Evolutionary conservation across 192 early-diverging fungal genomes (phyloP), one percentile per base, ranked within the genome.

Genomic region (Thoreauomyces humboldtii): DNA sequence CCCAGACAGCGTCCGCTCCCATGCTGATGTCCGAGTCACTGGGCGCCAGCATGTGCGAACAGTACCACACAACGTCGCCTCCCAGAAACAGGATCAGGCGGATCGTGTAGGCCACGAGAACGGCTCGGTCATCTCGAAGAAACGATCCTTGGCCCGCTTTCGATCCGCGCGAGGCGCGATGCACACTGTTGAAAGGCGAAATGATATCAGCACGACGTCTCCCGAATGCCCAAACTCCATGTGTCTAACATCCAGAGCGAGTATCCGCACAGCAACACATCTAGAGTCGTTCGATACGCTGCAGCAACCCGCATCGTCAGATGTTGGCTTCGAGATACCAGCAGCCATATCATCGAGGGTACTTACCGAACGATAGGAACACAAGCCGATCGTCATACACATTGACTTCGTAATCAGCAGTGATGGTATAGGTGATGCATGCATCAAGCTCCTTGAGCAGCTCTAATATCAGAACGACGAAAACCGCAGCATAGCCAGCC

Each of bases 241-340:
- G 24, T 27, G 50, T 7, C 25, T 4, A 28, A 52, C 50, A 52
- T 31, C 50, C 50, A 52, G 50, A 52, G 15, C 25, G 25, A 29
- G 50, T 52, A 52, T 15, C 50, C 15, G 27, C 50, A 52, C 17
- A 52, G 32, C 6, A 52, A 29, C 6, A 52, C 50, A 31, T 52
- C 50, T 29, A 52, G 27, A 15, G 29, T 24, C 27, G 50, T 25
- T 2, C 50, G 50, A 52, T 52, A 52, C 21, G 50, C 50, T 52
- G 29, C 32, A 28, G 2, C 6, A 52, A 9, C 47, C n/a, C n/a
- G n/a, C n/a, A n/a, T n/a, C n/a, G n/a, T n/a, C n/a, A n/a, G n/a
- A n/a, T n/a, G n/a, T n/a, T n/a, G n/a, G n/a, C n/a, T n/a, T n/a
- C 12, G 25, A 50, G 25, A 50, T 24, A 50, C 22, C 9, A 9